These are phyloP conservation scores for Mortierella hygrophila DNA, from an alignment of 192 early-diverging fungal genomes.

Conservation along the genomic window DNA sequence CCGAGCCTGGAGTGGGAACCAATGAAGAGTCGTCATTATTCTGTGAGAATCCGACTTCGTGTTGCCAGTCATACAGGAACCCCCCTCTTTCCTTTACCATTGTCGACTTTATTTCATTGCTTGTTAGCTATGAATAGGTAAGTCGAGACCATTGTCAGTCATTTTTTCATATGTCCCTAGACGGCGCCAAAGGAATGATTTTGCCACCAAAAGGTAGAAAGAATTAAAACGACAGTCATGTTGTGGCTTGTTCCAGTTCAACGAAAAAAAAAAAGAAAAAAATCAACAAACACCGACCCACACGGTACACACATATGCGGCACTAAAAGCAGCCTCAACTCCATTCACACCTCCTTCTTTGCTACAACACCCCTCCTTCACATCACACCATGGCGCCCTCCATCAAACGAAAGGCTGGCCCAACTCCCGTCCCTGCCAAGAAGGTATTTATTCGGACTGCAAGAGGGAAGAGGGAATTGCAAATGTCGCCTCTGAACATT, in stretches of 20 bases:
- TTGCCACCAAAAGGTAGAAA: background rate
- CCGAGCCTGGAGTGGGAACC: background rate
- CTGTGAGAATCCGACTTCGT: background rate
- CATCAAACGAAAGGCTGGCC: constrained; percentile 29
- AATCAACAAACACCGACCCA: background rate
- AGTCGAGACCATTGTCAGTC: background rate
- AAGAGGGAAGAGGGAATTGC: too few relatives aligned
- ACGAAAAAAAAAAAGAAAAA: background rate
- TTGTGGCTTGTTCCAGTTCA: background rate
- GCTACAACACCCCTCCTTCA: background rate
- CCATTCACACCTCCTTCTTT: background rate
- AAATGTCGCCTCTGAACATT: background rate
- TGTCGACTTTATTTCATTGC: background rate
- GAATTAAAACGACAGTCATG: background rate
- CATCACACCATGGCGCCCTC: constrained; percentile 22
- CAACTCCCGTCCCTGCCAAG: constrained; percentile 29
- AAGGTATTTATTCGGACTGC: constrained; percentile 22
- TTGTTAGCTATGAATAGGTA: background rate
- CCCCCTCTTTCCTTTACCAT: background rate
- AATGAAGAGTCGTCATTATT: background rate
- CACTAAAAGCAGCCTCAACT: background rate
- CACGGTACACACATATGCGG: background rate
- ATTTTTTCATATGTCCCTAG: too few relatives aligned
- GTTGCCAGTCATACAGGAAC: background rate
- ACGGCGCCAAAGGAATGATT: background rate